phyloP scores from a whole-genome alignment of 2,329 filamentous ascomycete genomes.

The Alternaria sp. region DNA sequence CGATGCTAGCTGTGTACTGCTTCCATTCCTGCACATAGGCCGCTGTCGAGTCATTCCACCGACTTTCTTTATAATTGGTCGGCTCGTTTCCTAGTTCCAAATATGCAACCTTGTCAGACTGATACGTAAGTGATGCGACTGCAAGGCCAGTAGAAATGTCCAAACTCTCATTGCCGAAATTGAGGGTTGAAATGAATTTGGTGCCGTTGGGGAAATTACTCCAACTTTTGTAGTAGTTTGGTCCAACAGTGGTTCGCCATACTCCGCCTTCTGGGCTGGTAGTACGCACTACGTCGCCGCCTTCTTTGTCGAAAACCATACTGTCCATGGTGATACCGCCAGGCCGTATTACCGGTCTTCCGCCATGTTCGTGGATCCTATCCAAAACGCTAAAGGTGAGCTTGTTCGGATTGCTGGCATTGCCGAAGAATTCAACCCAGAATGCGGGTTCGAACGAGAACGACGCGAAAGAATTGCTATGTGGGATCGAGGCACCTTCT shows the following conservation, averaged over 20 bases:
- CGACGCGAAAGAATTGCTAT: conserved; percentile 20
- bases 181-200: conserved; percentile 19
- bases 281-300: conserved; percentile 15
- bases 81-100: conserved; percentile 22
- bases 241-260: conserved; percentile 20
- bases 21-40: conserved; percentile 21
- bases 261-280: conserved; percentile 19
- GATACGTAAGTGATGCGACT: conserved; percentile 16
- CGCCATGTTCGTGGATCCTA: conserved; percentile 19
- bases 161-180: conserved; percentile 21
- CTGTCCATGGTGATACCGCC: conserved; percentile 23
- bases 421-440: conserved; percentile 25
- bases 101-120: conserved; percentile 17
- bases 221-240: conserved; percentile 20
- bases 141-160: conserved; percentile 17
- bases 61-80: conserved; percentile 14
- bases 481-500: conserved; percentile 16
- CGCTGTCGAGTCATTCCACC: conserved; percentile 16
- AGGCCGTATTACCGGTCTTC: conserved; percentile 19
- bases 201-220: conserved; percentile 21
- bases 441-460: conserved; percentile 22
- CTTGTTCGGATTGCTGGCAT: conserved; percentile 15
- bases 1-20: conserved; percentile 14
- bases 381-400: conserved; percentile 14
- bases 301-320: conserved; percentile 16